These are phyloP conservation scores for Cyanidium caldarium DNA, from an alignment of 23 red algal species.

Conservation along the genomic window DNA sequence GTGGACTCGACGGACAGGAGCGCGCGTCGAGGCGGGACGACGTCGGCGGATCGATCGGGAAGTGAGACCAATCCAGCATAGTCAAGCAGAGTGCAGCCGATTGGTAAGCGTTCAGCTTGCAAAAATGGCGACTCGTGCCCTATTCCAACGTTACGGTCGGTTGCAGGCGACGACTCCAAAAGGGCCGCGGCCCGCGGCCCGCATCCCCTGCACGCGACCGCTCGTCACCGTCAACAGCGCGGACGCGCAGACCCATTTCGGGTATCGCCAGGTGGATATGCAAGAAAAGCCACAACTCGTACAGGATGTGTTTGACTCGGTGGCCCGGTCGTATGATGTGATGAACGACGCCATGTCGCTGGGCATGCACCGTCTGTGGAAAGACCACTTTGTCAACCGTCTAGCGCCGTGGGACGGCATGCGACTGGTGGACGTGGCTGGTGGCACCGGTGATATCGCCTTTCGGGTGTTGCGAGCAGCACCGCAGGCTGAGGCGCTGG, in stretches of 20 bases:
- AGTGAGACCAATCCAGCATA: too few species aligned
- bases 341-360: slow-evolving; percentile 99
- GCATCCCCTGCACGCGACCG: too few species aligned
- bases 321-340: slow-evolving; percentile 67
- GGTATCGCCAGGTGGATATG: slow-evolving; percentile 14
- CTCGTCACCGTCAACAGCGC: too few species aligned
- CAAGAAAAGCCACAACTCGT: slow-evolving; percentile 43
- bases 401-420: slow-evolving; percentile 27
- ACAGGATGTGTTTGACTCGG: slow-evolving; percentile 50
- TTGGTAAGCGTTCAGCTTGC: too few species aligned
- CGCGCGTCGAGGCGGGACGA: too few species aligned
- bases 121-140: too few species aligned
- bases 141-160: too few species aligned
- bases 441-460: slow-evolving; percentile 81
- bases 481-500: neutral
- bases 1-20: too few species aligned
- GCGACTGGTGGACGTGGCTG: slow-evolving; percentile 61
- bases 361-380: slow-evolving; percentile 82
- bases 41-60: too few species aligned
- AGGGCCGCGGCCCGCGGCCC: too few species aligned
- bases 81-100: too few species aligned
- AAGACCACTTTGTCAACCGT: slow-evolving; percentile 32
- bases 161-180: too few species aligned
- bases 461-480: slow-evolving; percentile 32
- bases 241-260: slow-evolving; percentile 36